Evolutionary conservation across 2,329 filamentous ascomycete species (phyloP).

Genomic region (Hypomyces perniciosus): DNA sequence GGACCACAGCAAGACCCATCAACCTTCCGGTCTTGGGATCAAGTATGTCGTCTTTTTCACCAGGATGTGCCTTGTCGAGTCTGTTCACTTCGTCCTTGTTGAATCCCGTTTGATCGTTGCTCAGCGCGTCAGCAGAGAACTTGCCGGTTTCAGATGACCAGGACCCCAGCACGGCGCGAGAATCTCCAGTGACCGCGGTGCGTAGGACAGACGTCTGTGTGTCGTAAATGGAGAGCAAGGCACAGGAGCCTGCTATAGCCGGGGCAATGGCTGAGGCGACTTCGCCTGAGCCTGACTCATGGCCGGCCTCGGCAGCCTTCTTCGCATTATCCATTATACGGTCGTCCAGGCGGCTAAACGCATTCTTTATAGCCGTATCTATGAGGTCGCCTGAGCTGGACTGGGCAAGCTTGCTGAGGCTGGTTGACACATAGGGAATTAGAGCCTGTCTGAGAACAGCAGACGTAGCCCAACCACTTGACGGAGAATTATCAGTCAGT

Average conservation of each 20-base stretch:
- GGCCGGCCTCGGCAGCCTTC: slow-evolving; percentile 22
- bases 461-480: slow-evolving; percentile 37
- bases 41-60: slow-evolving; percentile 50
- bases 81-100: slow-evolving; percentile 53
- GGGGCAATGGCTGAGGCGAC: slow-evolving; percentile 29
- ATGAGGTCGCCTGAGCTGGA: slow-evolving; percentile 39
- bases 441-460: slow-evolving; percentile 34
- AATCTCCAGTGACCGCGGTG: slow-evolving; percentile 63
- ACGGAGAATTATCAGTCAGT: background rate
- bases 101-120: slow-evolving; percentile 60
- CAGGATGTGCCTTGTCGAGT: slow-evolving; percentile 53
- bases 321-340: slow-evolving; percentile 41
- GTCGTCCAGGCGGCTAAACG: slow-evolving; percentile 52
- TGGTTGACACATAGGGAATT: slow-evolving; percentile 35
- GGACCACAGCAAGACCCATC: slow-evolving; percentile 54
- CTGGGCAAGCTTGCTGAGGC: slow-evolving; percentile 26
- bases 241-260: slow-evolving; percentile 51
- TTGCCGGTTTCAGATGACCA: slow-evolving; percentile 33
- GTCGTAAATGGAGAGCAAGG: slow-evolving; percentile 58
- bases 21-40: slow-evolving; percentile 47
- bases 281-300: slow-evolving; percentile 23
- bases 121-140: slow-evolving; percentile 51
- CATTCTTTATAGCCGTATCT: slow-evolving; percentile 49
- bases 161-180: slow-evolving; percentile 56
- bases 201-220: slow-evolving; percentile 45